phyloP scores from a whole-genome alignment of 2,329 filamentous ascomycete species.

The Paecilomyces sp. region DNA sequence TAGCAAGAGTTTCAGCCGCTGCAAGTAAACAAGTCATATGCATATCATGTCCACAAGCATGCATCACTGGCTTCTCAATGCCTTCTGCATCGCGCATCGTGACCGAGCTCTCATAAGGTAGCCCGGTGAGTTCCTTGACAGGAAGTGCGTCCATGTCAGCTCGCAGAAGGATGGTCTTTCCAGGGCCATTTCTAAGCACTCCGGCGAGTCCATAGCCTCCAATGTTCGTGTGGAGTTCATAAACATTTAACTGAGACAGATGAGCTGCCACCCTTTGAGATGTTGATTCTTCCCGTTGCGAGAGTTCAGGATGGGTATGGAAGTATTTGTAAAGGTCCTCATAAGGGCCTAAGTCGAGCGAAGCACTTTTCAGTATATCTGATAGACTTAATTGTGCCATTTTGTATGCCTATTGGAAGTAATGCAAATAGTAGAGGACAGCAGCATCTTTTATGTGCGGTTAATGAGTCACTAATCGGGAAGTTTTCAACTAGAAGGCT shows the following conservation, averaged over 20 bases:
- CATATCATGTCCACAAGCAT: conserved; percentile 57
- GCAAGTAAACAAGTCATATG: conserved; percentile 52
- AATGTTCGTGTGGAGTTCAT: conserved; percentile 37
- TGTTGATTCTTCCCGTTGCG: conserved; percentile 49
- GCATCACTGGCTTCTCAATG: conserved; percentile 50
- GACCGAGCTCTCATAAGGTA: conserved; percentile 42
- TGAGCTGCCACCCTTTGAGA: conserved; percentile 40
- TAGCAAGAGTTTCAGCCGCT: conserved; percentile 45
- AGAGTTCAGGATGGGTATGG: conserved; percentile 54
- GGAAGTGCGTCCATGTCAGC: conserved; percentile 47
- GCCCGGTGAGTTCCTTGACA: conserved; percentile 40
- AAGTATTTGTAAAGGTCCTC: conserved; percentile 53
- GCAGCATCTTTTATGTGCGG: no score
- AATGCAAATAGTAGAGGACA: no score
- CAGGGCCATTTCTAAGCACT: conserved; percentile 35
- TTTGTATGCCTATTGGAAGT: background rate
- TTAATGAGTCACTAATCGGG: no score
- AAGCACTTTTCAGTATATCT: conserved; percentile 8
- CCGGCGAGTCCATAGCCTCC: conserved; percentile 40
- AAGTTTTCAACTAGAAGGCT: no score
- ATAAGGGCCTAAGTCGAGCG: conserved; percentile 36
- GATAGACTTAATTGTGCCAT: conserved; percentile 20
- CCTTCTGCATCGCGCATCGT: conserved; percentile 43
- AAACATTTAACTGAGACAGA: conserved; percentile 26
- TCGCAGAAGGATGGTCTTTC: conserved; percentile 40